Percentiles rank a stretch among this genome's conserved stretches.
Evolutionary conservation across 805 yeast species (phyloP).

Genomic region (Henningerozyma blattae): DNA sequence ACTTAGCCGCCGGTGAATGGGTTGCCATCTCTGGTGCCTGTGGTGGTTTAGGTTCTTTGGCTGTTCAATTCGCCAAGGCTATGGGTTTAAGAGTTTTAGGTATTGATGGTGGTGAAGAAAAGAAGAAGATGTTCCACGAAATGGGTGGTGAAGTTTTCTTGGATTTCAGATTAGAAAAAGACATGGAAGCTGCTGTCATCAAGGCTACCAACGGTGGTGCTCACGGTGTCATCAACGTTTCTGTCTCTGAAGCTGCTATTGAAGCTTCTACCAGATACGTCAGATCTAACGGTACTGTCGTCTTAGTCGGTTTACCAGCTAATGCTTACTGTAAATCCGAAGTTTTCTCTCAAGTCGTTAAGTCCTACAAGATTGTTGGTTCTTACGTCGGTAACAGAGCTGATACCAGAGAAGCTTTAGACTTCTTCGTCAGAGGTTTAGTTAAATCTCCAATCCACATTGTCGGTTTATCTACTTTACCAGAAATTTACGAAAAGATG

Average conservation of each 20-base stretch:
- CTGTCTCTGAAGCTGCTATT: constrained; percentile 43
- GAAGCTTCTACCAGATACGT: constrained; percentile 38
- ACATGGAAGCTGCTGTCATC: constrained; percentile 33
- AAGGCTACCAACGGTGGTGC: constrained; percentile 50
- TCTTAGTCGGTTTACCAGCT: constrained; percentile 49
- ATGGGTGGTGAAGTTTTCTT: constrained; percentile 56
- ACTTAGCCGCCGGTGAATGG: constrained; percentile 54
- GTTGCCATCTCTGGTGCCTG: constrained; percentile 69
- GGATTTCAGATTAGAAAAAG: constrained; percentile 42
- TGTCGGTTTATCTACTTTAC: constrained; percentile 63
- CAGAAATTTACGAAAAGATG: constrained; percentile 64
- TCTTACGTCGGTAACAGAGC: constrained; percentile 43
- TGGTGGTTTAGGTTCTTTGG: constrained; percentile 72
- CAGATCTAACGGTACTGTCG: constrained; percentile 49
- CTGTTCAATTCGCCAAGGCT: constrained; percentile 64
- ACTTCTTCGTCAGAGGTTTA: constrained; percentile 60
- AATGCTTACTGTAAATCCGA: constrained; percentile 35
- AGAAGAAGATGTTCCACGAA: constrained; percentile 37
- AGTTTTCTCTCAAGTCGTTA: constrained; percentile 39
- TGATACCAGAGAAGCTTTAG: constrained; percentile 53
- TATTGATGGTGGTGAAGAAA: constrained; percentile 66
- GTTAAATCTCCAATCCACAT: constrained; percentile 64
- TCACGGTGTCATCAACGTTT: constrained; percentile 59
- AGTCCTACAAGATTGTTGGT: constrained; percentile 34
- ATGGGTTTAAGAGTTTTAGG: constrained; percentile 63